These are phyloP conservation scores for Fennellomyces sp. DNA, from an alignment of 371 early-diverging fungal genomes.

Conservation along the genomic window DNA sequence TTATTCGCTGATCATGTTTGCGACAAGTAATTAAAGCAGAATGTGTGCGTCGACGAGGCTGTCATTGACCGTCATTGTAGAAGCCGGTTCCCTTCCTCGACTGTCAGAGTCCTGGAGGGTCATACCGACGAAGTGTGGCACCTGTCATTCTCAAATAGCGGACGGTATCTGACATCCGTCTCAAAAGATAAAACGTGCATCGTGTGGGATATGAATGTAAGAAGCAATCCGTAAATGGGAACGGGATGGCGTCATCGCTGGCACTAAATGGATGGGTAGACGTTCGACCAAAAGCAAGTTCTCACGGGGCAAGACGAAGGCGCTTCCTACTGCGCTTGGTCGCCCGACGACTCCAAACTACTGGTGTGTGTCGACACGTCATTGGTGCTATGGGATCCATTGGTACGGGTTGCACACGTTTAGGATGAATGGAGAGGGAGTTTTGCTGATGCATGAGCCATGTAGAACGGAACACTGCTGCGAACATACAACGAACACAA, in stretches of 20 bases:
- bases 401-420: slow-evolving; percentile 60
- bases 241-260: slow-evolving; percentile 1
- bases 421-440: too few relatives aligned
- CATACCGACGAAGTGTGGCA: slow-evolving; percentile 97
- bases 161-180: slow-evolving; percentile 85
- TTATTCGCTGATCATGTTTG: slow-evolving; percentile 81
- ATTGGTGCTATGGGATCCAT: slow-evolving; percentile 82
- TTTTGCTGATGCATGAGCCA: not conserved
- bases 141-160: slow-evolving; percentile 86
- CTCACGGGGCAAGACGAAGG: slow-evolving; percentile 59
- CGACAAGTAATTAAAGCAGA: slow-evolving; percentile 52
- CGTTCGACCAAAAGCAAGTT: slow-evolving; percentile 35
- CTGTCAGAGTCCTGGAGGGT: slow-evolving; percentile 68
- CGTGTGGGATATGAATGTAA: slow-evolving; percentile 84
- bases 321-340: slow-evolving; percentile 88
- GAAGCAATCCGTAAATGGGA: too few relatives aligned
- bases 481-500: slow-evolving; percentile 60
- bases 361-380: slow-evolving; percentile 80
- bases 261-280: slow-evolving; percentile 43
- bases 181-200: slow-evolving; percentile 87
- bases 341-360: slow-evolving; percentile 78
- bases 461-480: slow-evolving; percentile 57
- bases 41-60: not conserved
- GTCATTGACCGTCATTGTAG: slow-evolving; percentile 7
- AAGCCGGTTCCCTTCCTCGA: slow-evolving; percentile 36